Percentiles rank a stretch among this genome's conserved stretches.
Evolutionary conservation across 2,329 filamentous ascomycete species (phyloP).

Genomic region (Venturia asperata): DNA sequence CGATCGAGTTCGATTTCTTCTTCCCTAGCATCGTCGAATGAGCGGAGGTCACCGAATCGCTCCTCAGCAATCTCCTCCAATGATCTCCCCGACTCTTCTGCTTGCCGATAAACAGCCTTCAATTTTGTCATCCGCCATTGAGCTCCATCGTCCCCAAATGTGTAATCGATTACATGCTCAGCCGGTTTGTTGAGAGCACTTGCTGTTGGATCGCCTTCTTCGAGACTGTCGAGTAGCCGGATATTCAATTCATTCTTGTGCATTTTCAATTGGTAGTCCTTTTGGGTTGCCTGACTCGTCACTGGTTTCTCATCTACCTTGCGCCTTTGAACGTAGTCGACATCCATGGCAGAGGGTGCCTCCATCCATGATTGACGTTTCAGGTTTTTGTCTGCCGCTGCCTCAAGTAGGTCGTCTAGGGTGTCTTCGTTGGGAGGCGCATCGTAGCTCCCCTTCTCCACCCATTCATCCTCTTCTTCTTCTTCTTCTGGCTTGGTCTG

Average conservation of each 20-base stretch:
- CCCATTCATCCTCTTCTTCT: slow-evolving; percentile 35
- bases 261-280: slow-evolving; percentile 62
- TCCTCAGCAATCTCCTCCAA: slow-evolving; percentile 80
- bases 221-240: slow-evolving; percentile 52
- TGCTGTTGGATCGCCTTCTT: slow-evolving; percentile 47
- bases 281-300: slow-evolving; percentile 40
- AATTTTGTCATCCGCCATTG: slow-evolving; percentile 97
- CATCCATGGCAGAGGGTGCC: slow-evolving; percentile 68
- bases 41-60: slow-evolving; percentile 69
- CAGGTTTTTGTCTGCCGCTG: slow-evolving; percentile 32
- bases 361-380: slow-evolving; percentile 93
- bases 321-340: slow-evolving; percentile 71
- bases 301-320: slow-evolving; percentile 41
- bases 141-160: slow-evolving; percentile 80
- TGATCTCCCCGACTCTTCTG: slow-evolving; percentile 62
- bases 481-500: slow-evolving; percentile 27
- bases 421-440: slow-evolving; percentile 37
- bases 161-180: slow-evolving; percentile 65
- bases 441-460: slow-evolving; percentile 38
- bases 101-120: slow-evolving; percentile 72
- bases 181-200: slow-evolving; percentile 36
- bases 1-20: slow-evolving; percentile 88
- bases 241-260: slow-evolving; percentile 77
- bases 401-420: slow-evolving; percentile 37
- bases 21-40: slow-evolving; percentile 88